A percentile compares a stretch with the other conserved stretches of the same genome.
Conservation (phyloP, 2,329 filamentous ascomycete species). For the Arachnomyces sp. region DNA sequence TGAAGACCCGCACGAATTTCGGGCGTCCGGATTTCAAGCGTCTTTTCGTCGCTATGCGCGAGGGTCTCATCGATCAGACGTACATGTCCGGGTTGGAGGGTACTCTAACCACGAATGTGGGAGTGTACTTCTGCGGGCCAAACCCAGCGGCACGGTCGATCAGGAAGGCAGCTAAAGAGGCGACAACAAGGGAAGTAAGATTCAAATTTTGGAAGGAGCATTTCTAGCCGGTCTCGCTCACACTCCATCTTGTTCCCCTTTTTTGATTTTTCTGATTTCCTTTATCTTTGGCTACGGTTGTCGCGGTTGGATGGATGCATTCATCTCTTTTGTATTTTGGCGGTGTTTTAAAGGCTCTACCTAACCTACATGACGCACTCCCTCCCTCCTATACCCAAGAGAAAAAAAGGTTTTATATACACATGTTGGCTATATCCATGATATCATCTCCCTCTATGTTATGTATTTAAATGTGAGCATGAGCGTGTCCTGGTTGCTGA, state of each 20-base stretch:
- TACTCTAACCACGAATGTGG: constrained; percentile 71
- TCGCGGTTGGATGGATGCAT: constrained; percentile 4
- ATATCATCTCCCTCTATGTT: no score
- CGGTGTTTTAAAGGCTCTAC: neutral
- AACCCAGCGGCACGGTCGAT: constrained; percentile 74
- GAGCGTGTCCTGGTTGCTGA: no score
- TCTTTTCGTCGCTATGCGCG: constrained; percentile 74
- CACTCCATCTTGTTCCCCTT: constrained; percentile 3
- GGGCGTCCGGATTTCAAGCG: constrained; percentile 81
- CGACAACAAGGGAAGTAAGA: constrained; percentile 67
- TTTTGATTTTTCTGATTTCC: constrained; percentile 5
- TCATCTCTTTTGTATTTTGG: constrained; percentile 4
- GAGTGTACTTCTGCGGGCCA: constrained; percentile 96
- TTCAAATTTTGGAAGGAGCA: constrained; percentile 99
- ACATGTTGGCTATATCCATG: no score
- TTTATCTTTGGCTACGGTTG: constrained; percentile 6
- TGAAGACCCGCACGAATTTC: constrained; percentile 86
- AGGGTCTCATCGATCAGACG: constrained; percentile 74
- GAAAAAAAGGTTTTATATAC: no score
- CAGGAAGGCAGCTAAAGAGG: constrained; percentile 66
- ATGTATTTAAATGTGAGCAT: no score
- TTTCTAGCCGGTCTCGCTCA: constrained; percentile 26
- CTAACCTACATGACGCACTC: no score
- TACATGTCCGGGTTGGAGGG: constrained; percentile 78
- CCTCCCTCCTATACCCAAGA: no score